These are phyloP conservation scores for Fomitopsis palustris DNA, from an alignment of 1,284 basidiomycete species.

Conservation along the genomic window DNA sequence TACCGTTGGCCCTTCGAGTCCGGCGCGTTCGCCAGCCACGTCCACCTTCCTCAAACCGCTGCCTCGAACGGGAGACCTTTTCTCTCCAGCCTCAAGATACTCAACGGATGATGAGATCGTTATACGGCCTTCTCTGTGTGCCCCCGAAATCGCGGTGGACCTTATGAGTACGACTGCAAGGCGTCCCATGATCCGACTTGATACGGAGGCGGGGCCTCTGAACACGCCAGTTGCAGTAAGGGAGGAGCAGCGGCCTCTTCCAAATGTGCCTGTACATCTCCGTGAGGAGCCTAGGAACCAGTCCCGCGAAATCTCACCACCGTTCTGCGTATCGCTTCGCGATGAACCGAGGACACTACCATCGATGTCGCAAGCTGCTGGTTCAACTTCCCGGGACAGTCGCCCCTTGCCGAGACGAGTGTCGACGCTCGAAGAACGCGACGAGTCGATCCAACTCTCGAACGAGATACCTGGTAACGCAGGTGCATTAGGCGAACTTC, in stretches of 20 bases:
- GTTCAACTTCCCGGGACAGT: too few species aligned
- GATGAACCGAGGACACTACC: neutral
- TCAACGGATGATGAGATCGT: slow-evolving; percentile 14
- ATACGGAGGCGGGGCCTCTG: neutral
- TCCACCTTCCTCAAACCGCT: slow-evolving; percentile 8
- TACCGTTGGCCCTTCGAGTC: slow-evolving; percentile 4
- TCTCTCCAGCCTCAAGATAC: slow-evolving; percentile 24
- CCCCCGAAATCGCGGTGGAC: neutral
- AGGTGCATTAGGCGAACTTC: slow-evolving; percentile 10
- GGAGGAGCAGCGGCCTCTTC: neutral
- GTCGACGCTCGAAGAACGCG: too few species aligned
- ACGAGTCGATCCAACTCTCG: slow-evolving; percentile 10
- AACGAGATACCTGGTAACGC: slow-evolving; percentile 12
- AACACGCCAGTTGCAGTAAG: slow-evolving; percentile 1
- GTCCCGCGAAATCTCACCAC: neutral
- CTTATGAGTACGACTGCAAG: neutral
- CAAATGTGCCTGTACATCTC: neutral
- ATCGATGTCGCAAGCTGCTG: neutral
- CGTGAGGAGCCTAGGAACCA: neutral
- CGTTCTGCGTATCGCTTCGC: neutral
- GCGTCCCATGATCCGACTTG: slow-evolving; percentile 5
- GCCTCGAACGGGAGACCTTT: neutral
- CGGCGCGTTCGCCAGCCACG: neutral
- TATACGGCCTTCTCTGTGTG: neutral
- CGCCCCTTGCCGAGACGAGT: too few species aligned